Base-by-base conservation (phyloP, 805 yeast genomes). In the Blastobotrys chiropterorum region DNA sequence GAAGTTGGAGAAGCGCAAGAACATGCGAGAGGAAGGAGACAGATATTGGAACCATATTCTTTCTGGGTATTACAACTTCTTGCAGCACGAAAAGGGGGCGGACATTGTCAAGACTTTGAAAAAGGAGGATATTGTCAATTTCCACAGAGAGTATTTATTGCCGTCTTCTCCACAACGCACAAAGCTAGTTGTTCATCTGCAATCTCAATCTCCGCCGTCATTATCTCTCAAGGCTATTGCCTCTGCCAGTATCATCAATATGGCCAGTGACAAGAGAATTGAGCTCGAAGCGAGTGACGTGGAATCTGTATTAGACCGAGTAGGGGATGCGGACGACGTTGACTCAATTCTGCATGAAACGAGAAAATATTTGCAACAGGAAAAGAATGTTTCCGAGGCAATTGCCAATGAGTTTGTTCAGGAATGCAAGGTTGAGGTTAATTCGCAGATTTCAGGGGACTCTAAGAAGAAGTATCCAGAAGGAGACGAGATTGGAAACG, bases 21-120 rank as follows among this genome's bases (percentile, higher is more conserved):
- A 89, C 59, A 73, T 90, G 68, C 71, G 73, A 50, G 96, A 92
- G 64, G 98, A 94, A 68, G 75, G 80, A 47, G 63, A 71, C 7
- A 72, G 83, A 59, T 83, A 79, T 66, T 82, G 89, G 79, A 73
- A 77, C 50, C 75, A 80, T 13, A 85, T 94, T 52, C 78, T 80
- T 30, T 75, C 80, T 52, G 97, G 97, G 3, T 85, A 73, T 67
- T 90, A 85, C 63, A 88, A 92, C 64, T 92, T 89, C 68, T 68
- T 73, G 38, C 74, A 78, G 50, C 73, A 80, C 53, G 78, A 73
- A 39, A 69, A 72, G 45, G 83, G 83, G 53, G 89, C 86, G 4
- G 74, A 74, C 44, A 55, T 78, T 2, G 74, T 89, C 50, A 74
- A 77, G 48, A 61, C 61, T 2, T 65, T 89, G 49, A 72, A 82